phyloP scores from a whole-genome alignment of 257 asterid species.

The Solanum gracilifrons region DNA sequence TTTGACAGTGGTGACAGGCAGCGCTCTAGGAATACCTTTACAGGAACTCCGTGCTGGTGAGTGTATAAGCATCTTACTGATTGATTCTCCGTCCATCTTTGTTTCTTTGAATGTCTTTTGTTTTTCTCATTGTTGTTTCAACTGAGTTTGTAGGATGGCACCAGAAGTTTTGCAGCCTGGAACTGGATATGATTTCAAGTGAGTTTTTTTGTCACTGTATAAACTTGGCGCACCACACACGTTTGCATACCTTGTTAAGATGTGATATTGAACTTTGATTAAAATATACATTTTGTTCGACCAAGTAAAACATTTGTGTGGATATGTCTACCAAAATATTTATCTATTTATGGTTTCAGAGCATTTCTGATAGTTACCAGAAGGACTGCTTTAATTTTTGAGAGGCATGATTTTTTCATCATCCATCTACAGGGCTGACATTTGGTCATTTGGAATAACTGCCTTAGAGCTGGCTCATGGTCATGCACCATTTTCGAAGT shows the following conservation, averaged over 20 bases:
- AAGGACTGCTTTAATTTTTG: not conserved
- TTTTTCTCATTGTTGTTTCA: constrained; percentile 4
- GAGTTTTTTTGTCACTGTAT: constrained; percentile 19
- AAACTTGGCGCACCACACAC: not conserved
- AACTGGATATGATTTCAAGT: constrained; percentile 97
- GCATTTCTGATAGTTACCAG: not conserved
- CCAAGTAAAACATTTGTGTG: not conserved
- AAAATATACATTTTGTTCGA: not conserved
- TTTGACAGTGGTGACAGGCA: constrained; percentile 97
- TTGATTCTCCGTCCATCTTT: not conserved
- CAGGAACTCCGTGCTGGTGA: constrained; percentile 99
- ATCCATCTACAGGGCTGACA: constrained; percentile 71
- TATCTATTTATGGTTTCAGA: not conserved
- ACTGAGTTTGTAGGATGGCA: constrained; percentile 73
- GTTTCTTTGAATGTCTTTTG: not conserved
- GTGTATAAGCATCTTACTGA: not conserved
- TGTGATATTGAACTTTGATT: not conserved
- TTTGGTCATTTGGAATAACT: constrained; percentile 98
- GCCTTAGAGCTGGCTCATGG: constrained; percentile 99
- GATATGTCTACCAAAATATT: not conserved
- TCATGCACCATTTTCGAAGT: constrained; percentile 97
- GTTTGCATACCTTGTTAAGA: not conserved
- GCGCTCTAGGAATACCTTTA: constrained; percentile 91
- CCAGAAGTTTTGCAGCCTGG: constrained; percentile 99
- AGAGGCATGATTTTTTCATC: not conserved